These are phyloP conservation scores for Myriosclerotinia duriaeana DNA, from an alignment of 2,329 filamentous ascomycete genomes.

Conservation along the genomic window DNA sequence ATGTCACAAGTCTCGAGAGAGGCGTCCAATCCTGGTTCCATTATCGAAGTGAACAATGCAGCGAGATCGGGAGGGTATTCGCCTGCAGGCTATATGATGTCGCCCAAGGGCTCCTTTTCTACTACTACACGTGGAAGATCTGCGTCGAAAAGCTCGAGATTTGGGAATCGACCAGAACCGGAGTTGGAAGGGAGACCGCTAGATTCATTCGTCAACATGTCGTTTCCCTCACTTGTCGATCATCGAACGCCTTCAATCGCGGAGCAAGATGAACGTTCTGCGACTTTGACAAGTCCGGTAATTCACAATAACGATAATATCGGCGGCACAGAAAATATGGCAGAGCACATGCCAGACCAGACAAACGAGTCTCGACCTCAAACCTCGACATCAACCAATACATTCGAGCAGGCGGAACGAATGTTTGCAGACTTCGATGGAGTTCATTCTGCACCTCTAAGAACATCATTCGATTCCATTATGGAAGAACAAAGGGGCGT, in stretches of 20 bases:
- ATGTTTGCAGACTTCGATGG: constrained; percentile 82
- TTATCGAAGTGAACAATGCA: constrained; percentile 65
- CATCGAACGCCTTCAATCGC: constrained; percentile 34
- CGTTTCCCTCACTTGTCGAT: constrained; percentile 30
- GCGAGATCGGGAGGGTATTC: constrained; percentile 71
- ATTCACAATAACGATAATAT: constrained; percentile 27
- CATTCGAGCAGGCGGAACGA: constrained; percentile 62
- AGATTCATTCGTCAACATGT: constrained; percentile 37
- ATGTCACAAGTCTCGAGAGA: constrained; percentile 42
- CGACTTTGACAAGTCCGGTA: constrained; percentile 33
- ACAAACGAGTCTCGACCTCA: constrained; percentile 29
- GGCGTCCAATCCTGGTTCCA: constrained; percentile 56
- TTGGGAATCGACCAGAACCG: constrained; percentile 39
- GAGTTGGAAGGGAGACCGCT: constrained; percentile 41
- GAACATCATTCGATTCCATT: constrained; percentile 23
- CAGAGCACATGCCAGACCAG: constrained; percentile 23
- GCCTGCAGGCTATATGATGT: constrained; percentile 65
- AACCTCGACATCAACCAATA: constrained; percentile 42
- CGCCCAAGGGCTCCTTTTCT: constrained; percentile 59
- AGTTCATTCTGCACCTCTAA: constrained; percentile 58
- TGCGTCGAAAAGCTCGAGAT: constrained; percentile 53
- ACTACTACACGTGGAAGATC: constrained; percentile 51
- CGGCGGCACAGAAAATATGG: constrained; percentile 20
- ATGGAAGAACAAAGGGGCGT: constrained; percentile 5
- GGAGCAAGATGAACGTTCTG: constrained; percentile 36